Evolutionary conservation across 345 rosid species (phyloP), one percentile per base, ranked within the genome.

Genomic region (Nephelium lappaceum): DNA sequence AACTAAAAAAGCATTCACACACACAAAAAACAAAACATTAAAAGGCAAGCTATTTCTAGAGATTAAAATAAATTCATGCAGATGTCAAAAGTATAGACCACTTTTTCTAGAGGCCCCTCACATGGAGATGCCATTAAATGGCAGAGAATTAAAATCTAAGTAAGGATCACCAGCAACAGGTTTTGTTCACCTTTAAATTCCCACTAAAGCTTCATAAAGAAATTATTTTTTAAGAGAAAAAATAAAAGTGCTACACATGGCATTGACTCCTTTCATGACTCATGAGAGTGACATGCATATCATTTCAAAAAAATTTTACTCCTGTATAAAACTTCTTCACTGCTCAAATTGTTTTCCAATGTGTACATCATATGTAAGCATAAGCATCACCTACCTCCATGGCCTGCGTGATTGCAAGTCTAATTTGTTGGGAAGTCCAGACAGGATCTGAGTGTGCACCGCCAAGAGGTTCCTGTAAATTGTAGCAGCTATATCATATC

Each of bases 401-500:
- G 16, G 78, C 78, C 47, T 31, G 12, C 1, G 31, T 65, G 69
- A 76, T 76, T 67, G 79, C 38, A 12, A 49, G 21, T 36, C 64
- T 67, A 53, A 76, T 67, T 67, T 76, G 79, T n/a, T 76, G 79
- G 16, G 65, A 76, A 36, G 72, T 53, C 79, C 72, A 76, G 9
- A 51, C 21, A 64, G 79, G 79, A 67, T 76, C 65, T n/a, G 79
- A 36, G 38, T 67, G 79, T 5, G 79, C 73, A 39, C 73, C 73
- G 3, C 79, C 79, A 76, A 76, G 65, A 16, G 67, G 67, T 19
- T 76, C 79, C 79, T 76, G 69, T 45, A 9, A 11, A 60, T 11
- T 15, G n/a, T 41, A n/a, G n/a, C 57, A 41, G 67, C 49, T 38
- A 21, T 27, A 41, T 57, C 53, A 41, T 25, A 49, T 16, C 0